Conservation (phyloP, 2,329 filamentous ascomycete species). For the Clonostachys rosea region DNA sequence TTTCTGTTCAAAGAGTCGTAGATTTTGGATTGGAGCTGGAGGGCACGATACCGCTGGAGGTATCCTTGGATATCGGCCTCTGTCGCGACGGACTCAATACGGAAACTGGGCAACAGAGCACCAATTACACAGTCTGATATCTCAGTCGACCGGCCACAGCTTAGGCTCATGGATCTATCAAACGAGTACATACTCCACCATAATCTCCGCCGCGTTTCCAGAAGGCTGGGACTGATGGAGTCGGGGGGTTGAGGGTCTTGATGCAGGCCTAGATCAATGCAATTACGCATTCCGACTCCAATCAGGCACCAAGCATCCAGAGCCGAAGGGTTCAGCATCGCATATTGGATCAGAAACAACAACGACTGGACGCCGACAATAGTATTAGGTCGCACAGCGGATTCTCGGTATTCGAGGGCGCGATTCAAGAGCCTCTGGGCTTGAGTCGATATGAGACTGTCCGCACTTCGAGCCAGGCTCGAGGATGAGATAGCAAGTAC, state of each 20-base stretch:
- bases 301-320: slow-evolving; percentile 14
- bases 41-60: slow-evolving; percentile 12
- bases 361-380: slow-evolving; percentile 14
- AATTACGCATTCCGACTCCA: slow-evolving; percentile 14
- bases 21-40: slow-evolving; percentile 13
- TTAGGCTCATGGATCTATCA: slow-evolving; percentile 13
- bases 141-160: slow-evolving; percentile 11
- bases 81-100: slow-evolving; percentile 10
- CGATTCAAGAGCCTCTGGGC: slow-evolving; percentile 12
- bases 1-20: slow-evolving; percentile 8
- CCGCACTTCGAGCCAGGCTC: slow-evolving; percentile 13
- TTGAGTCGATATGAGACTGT: slow-evolving; percentile 12
- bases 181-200: slow-evolving; percentile 19
- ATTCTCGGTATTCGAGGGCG: slow-evolving; percentile 12
- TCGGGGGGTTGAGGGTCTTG: slow-evolving; percentile 12
- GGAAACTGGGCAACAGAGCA: slow-evolving; percentile 10
- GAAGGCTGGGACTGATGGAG: slow-evolving; percentile 7
- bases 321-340: slow-evolving; percentile 13
- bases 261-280: slow-evolving; percentile 13
- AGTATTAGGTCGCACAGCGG: slow-evolving; percentile 12
- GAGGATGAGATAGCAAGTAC: slow-evolving; percentile 14
- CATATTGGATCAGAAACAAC: slow-evolving; percentile 14
- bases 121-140: slow-evolving; percentile 12
- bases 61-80: slow-evolving; percentile 12
- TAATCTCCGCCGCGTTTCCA: slow-evolving; percentile 12